phyloP scores from a whole-genome alignment of 1,139 yeast species.

The Taphrina betulina region DNA sequence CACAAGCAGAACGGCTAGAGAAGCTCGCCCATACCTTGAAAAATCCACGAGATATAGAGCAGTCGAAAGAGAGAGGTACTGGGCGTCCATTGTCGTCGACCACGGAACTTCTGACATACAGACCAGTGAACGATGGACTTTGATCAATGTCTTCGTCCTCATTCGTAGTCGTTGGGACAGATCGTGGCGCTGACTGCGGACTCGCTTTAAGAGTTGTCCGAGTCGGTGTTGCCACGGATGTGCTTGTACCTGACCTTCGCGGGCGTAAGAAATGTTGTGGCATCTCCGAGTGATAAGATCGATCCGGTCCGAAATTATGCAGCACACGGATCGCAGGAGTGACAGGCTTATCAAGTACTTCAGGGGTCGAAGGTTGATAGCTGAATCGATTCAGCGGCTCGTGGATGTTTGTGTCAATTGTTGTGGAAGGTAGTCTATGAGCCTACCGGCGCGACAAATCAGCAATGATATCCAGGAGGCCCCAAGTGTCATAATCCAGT shows the following conservation, averaged over 20 bases:
- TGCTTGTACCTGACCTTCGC: not conserved
- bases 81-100: not conserved
- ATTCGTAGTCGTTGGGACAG: not conserved
- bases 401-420: too few species aligned
- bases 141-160: not conserved
- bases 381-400: too few species aligned
- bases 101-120: not conserved
- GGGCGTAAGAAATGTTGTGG: constrained; percentile 20
- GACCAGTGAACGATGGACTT: not conserved
- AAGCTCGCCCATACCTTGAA: constrained; percentile 6
- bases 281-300: too few species aligned
- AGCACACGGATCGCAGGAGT: too few species aligned
- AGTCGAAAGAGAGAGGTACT: not conserved
- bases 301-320: too few species aligned
- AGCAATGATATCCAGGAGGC: too few species aligned
- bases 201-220: not conserved
- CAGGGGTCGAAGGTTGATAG: too few species aligned
- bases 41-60: constrained; percentile 15
- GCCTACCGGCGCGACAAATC: too few species aligned
- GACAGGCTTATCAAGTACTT: too few species aligned
- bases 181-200: not conserved
- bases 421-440: too few species aligned
- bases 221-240: not conserved
- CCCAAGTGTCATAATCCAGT: too few species aligned
- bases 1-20: not conserved